Evolutionary conservation across 2,329 filamentous ascomycete species (phyloP).

Genomic region (Stagonosporopsis vannaccii): DNA sequence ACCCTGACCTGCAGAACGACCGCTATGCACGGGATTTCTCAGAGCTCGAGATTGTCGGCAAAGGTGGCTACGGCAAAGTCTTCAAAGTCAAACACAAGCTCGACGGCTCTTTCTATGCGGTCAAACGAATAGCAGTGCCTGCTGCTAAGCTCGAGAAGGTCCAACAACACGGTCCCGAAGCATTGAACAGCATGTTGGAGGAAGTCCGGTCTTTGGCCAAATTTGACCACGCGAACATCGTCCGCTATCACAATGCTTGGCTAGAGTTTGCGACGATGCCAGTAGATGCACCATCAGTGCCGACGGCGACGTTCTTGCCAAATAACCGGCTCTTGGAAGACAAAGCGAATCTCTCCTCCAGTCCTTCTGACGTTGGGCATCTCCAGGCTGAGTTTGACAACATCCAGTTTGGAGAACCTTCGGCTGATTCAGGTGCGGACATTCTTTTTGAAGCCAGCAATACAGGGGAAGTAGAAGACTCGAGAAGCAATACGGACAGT

Average conservation of each 20-base stretch:
- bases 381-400: conserved; percentile 24
- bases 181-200: conserved; percentile 64
- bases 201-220: conserved; percentile 69
- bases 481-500: background rate
- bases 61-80: conserved; percentile 71
- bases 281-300: conserved; percentile 14
- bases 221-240: conserved; percentile 70
- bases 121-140: conserved; percentile 70
- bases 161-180: conserved; percentile 59
- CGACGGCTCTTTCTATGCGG: conserved; percentile 68
- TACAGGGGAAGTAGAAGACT: conserved; percentile 16
- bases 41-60: conserved; percentile 63
- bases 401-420: conserved; percentile 30
- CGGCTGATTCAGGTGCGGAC: conserved; percentile 24
- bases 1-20: conserved; percentile 42
- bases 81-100: conserved; percentile 68
- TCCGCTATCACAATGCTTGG: conserved; percentile 72
- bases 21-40: conserved; percentile 45
- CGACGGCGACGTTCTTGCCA: conserved; percentile 21
- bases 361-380: conserved; percentile 16
- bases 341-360: conserved; percentile 20
- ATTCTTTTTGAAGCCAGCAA: conserved; percentile 45
- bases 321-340: conserved; percentile 36
- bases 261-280: conserved; percentile 56
- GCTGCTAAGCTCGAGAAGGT: conserved; percentile 60